A percentile compares a stretch with the other conserved stretches of the same genome.
Conservation (phyloP, 805 yeast genomes). For the Candida dajiaensis region DNA sequence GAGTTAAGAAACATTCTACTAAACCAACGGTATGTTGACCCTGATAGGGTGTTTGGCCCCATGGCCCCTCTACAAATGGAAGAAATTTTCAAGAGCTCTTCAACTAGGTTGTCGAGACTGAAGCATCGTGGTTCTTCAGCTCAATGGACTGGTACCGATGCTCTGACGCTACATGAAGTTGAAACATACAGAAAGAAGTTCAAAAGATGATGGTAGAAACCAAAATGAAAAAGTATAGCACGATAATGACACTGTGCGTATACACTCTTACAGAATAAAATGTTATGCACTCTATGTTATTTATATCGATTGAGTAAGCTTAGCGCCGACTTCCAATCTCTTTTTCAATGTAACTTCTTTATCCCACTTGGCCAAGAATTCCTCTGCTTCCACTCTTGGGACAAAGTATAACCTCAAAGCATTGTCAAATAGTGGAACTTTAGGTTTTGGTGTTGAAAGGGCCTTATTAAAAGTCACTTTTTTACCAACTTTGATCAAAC, state of each 20-base stretch:
- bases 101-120: constrained; percentile 36
- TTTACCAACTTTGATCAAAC: constrained; percentile 79
- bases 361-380: constrained; percentile 66
- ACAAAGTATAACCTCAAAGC: constrained; percentile 70
- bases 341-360: constrained; percentile 52
- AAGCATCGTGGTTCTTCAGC: constrained; percentile 48
- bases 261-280: background rate
- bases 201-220: constrained; percentile 4
- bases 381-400: constrained; percentile 59
- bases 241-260: background rate
- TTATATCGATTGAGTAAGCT: background rate
- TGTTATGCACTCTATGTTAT: background rate
- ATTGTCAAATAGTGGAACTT: constrained; percentile 72
- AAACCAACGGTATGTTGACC: constrained; percentile 50
- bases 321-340: constrained; percentile 22
- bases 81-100: constrained; percentile 52
- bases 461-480: constrained; percentile 61
- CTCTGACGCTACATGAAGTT: constrained; percentile 39
- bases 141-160: constrained; percentile 42
- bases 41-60: constrained; percentile 68
- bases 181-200: constrained; percentile 37
- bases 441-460: constrained; percentile 54
- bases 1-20: constrained; percentile 40
- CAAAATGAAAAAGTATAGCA: background rate
- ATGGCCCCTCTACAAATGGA: constrained; percentile 64